A percentile compares a stretch with the other conserved stretches of the same genome.
phyloP scores from a whole-genome alignment of 2,329 filamentous ascomycete species.

The Ascosphaera apis region DNA sequence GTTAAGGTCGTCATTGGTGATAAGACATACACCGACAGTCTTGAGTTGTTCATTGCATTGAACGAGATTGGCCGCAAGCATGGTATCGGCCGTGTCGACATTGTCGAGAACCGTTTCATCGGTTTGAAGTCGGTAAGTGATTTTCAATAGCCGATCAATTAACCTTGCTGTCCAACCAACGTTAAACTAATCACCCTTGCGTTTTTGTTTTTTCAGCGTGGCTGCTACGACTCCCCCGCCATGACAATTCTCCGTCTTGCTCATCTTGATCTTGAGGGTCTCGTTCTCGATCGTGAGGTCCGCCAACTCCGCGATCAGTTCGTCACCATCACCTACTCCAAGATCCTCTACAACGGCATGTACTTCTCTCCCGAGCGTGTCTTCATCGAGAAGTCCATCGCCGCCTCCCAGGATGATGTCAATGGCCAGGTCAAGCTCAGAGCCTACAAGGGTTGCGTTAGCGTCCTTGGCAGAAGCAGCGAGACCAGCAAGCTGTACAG shows the following conservation, averaged over 20 bases:
- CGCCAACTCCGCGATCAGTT: constrained; percentile 43
- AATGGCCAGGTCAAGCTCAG: constrained; percentile 34
- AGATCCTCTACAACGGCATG: constrained; percentile 34
- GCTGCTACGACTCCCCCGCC: constrained; percentile 24
- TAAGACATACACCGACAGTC: constrained; percentile 4
- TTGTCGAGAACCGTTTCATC: constrained; percentile 53
- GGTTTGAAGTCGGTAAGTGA: constrained; percentile 32
- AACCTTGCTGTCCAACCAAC: not conserved
- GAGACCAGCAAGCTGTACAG: constrained; percentile 40
- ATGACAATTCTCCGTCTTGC: constrained; percentile 33
- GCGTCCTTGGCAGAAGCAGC: constrained; percentile 6
- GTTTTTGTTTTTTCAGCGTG: constrained; percentile 11
- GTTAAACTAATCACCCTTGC: constrained; percentile 18
- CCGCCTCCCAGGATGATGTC: constrained; percentile 33
- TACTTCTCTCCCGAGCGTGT: constrained; percentile 44
- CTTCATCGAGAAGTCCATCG: constrained; percentile 39
- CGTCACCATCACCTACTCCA: constrained; percentile 34
- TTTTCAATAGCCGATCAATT: not conserved
- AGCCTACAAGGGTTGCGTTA: constrained; percentile 36
- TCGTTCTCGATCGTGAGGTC: constrained; percentile 40
- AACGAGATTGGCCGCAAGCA: constrained; percentile 7
- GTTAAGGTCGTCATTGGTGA: constrained; percentile 4
- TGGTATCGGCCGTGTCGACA: constrained; percentile 47
- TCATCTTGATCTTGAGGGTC: constrained; percentile 40
- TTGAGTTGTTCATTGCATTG: constrained; percentile 6